A percentile compares a stretch with the other conserved stretches of the same genome.
These are phyloP conservation scores for Beauveria bassiana DNA, from an alignment of 2,329 filamentous ascomycete species.

Conservation along the genomic window DNA sequence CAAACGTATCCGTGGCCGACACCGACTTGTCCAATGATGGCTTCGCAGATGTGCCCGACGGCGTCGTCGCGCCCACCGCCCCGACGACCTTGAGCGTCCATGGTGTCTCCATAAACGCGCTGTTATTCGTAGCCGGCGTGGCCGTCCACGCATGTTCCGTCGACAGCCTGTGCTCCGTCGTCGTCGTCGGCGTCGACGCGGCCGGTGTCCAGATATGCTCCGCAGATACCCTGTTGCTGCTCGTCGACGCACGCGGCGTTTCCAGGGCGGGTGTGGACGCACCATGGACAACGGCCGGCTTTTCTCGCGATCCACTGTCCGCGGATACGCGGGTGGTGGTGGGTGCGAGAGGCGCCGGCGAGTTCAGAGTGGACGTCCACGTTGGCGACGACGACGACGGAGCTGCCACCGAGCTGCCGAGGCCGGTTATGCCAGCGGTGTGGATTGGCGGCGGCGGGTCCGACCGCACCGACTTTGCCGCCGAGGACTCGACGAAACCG, in stretches of 20 bases:
- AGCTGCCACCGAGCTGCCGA: background rate
- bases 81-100: background rate
- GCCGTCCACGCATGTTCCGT: background rate
- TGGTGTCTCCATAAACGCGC: background rate
- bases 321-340: background rate
- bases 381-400: background rate
- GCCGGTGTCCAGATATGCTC: background rate
- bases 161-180: background rate
- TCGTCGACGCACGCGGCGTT: background rate
- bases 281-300: too few relatives aligned
- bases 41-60: background rate
- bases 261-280: background rate
- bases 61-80: background rate
- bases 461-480: background rate
- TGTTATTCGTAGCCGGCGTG: background rate
- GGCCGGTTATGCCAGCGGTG: background rate
- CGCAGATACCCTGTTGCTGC: background rate
- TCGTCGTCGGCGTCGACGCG: background rate
- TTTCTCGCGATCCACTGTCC: background rate
- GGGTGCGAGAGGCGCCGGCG: background rate
- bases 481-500: background rate
- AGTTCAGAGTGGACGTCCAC: slow-evolving; percentile 1
- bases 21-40: background rate
- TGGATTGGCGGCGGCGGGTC: background rate
- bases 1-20: background rate